These are phyloP conservation scores for Graphilbum fragrans DNA, from an alignment of 2,329 filamentous ascomycete genomes.

Conservation along the genomic window DNA sequence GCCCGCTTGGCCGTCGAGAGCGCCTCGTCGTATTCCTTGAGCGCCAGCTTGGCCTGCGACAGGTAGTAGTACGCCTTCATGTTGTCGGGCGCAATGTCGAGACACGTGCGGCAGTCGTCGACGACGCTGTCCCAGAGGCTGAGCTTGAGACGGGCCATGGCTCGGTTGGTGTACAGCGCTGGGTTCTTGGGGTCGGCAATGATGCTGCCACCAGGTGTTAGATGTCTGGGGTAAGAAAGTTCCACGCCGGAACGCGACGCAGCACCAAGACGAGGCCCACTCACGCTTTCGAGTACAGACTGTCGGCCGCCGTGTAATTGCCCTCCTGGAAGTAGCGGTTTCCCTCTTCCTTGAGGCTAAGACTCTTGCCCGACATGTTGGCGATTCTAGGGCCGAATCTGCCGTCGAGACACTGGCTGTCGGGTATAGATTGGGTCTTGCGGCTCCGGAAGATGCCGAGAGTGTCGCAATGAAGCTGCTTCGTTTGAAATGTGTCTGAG, in stretches of 20 bases:
- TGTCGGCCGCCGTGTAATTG: conserved; percentile 55
- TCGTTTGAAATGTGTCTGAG: no score
- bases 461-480: no score
- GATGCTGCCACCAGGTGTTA: conserved; percentile 39
- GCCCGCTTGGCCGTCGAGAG: conserved; percentile 58
- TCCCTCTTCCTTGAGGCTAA: conserved; percentile 42
- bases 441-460: no score
- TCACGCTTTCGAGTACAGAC: conserved; percentile 60
- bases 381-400: no score
- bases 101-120: conserved; percentile 63
- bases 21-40: conserved; percentile 62
- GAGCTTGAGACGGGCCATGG: conserved; percentile 69
- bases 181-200: conserved; percentile 67
- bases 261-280: neutral
- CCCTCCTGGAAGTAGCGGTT: conserved; percentile 53
- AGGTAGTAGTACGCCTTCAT: conserved; percentile 82
- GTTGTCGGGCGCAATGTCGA: conserved; percentile 51
- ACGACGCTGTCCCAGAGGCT: conserved; percentile 62
- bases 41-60: conserved; percentile 67
- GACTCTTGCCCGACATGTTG: conserved; percentile 18
- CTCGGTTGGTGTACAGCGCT: conserved; percentile 78
- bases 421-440: no score
- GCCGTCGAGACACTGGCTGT: no score
- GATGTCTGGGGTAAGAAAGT: neutral
- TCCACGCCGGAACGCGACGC: neutral